Evolutionary conservation across 305 asterid genomes (phyloP), one percentile per base, ranked within the genome.

Genomic region (Fraxinus nigra): DNA sequence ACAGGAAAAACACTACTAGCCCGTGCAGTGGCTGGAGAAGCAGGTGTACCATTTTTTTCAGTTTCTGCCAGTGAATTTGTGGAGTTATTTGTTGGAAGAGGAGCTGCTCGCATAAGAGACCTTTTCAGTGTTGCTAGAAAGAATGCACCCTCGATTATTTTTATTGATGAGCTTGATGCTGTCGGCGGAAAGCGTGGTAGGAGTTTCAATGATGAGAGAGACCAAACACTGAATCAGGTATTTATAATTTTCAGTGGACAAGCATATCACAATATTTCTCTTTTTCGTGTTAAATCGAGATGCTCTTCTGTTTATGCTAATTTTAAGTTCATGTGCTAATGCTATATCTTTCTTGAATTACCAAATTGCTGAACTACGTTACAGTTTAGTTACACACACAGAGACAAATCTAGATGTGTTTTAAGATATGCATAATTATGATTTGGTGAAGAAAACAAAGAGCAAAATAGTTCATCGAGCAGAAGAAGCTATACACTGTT

Each of bases 31-130:
- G 98, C 98, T 79, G 99, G 98, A 82, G 98, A 96, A 89, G 97
- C 99, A 11, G 97, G 98, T 48, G 95, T 96, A 4, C 98, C 99
- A 1, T 96, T 96, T 82, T 96, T 90, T 85, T 90, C 98, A 4
- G 98, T 96, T 87, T 96, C 98, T 59, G 99, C 99, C 26, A 96
- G 99, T 88, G 98, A 96, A 84, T 96, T 96, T 88, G 99, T 96
- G 38, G 99, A 96, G 77, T 81, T 96, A 84, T 94, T 94, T 85
- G 99, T 96, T 46, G 99, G 99, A 78, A 89, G 98, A 90, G 99
- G 99, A 63, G 98, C 99, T 80, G 97, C 99, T 85, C 98, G 98
- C 28, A 88, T 96, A 46, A 88, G 99, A 85, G 97, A 93, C 81
- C 97, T 96, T 83, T 96, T 96, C 84, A 86, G 78, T 43, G 94